These are phyloP conservation scores for Amanita pseudoporphyria DNA, from an alignment of 768 basidiomycete species.

Conservation along the genomic window DNA sequence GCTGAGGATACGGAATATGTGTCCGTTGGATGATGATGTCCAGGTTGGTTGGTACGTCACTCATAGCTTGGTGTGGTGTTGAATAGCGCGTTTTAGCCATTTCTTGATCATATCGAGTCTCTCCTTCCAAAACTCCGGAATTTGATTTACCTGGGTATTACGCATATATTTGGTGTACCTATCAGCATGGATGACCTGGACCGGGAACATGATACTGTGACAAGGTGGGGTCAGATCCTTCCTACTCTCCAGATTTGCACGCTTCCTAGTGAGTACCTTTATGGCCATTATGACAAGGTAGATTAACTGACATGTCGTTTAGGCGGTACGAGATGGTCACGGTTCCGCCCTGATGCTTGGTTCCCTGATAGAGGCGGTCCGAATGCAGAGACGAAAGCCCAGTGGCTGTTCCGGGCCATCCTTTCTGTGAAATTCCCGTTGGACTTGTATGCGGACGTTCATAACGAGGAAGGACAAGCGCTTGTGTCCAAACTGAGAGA, in stretches of 20 bases:
- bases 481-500: not conserved
- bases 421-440: not conserved
- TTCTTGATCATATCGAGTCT: not conserved
- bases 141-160: not conserved
- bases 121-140: not conserved
- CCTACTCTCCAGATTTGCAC: constrained; percentile 1
- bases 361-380: constrained; percentile 4
- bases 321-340: constrained; percentile 5
- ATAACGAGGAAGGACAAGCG: not conserved
- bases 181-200: constrained; percentile 1
- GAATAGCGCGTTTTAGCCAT: not conserved
- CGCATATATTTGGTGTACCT: not conserved
- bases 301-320: not conserved
- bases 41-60: constrained; percentile 3
- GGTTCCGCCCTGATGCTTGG: constrained; percentile 3
- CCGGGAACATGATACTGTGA: not conserved
- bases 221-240: not conserved
- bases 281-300: not conserved
- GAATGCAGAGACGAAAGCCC: not conserved
- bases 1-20: constrained; percentile 10
- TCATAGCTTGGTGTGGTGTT: not conserved
- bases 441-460: not conserved
- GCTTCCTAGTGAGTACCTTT: not conserved
- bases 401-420: constrained; percentile 3
- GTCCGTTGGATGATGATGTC: constrained; percentile 2